A percentile compares a stretch with the other conserved stretches of the same genome.
phyloP scores from a whole-genome alignment of 495 filamentous ascomycete genomes.

The Terfezia claveryi region DNA sequence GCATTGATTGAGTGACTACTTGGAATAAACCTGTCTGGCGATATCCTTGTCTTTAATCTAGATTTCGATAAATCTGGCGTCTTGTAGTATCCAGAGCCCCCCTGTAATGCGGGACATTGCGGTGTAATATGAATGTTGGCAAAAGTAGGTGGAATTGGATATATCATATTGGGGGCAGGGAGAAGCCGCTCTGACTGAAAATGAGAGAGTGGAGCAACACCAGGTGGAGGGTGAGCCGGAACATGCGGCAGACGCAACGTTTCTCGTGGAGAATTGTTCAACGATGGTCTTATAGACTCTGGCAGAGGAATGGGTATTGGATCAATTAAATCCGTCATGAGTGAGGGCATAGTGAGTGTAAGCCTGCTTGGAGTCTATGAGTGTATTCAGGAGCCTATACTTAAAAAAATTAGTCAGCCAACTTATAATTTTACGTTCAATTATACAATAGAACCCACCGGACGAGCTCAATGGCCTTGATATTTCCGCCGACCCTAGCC shows the following conservation, averaged over 20 bases:
- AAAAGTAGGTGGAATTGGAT: background rate
- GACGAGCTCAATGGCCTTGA: no score
- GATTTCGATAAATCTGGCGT: background rate
- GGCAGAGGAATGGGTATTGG: background rate
- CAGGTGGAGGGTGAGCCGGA: background rate
- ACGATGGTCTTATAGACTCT: background rate
- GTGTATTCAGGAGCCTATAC: no score
- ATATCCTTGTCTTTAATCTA: background rate
- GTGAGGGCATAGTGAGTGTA: background rate
- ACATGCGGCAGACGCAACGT: background rate
- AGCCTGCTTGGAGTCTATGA: no score
- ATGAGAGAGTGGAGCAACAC: background rate
- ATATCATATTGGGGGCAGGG: background rate
- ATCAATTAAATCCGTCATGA: background rate
- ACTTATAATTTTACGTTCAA: no score
- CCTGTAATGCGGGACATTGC: background rate
- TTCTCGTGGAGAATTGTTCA: background rate
- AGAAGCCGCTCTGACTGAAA: background rate
- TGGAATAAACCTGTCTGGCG: conserved; percentile 15
- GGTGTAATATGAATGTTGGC: background rate
- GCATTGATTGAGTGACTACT: conserved; percentile 10
- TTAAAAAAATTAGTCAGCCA: no score
- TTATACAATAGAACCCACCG: no score
- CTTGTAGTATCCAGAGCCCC: background rate
- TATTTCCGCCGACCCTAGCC: no score